Evolutionary conservation across 106 monocot species (phyloP).

Genomic region (Phalaenopsis aphrodite): DNA sequence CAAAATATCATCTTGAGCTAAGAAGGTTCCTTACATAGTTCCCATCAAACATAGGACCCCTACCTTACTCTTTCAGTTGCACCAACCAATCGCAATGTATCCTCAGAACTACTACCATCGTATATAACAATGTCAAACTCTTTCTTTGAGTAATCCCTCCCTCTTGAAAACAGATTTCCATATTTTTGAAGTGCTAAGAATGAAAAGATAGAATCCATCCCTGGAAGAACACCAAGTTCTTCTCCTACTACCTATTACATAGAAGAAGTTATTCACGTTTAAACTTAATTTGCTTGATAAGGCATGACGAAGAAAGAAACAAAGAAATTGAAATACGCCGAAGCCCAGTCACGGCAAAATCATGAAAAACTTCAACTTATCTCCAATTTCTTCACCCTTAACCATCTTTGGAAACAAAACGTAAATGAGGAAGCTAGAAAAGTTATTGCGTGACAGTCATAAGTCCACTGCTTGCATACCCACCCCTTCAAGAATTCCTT

Average conservation of each 20-base stretch:
- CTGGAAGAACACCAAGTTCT: slow-evolving; percentile 88
- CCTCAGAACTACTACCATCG: slow-evolving; percentile 81
- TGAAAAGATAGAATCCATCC: slow-evolving; percentile 88
- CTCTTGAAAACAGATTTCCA: slow-evolving; percentile 47
- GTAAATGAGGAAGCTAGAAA: neutral
- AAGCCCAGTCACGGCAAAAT: neutral
- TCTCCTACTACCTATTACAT: slow-evolving; percentile 80
- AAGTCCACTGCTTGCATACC: slow-evolving; percentile 21
- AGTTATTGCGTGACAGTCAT: neutral
- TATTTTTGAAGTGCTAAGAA: slow-evolving; percentile 63
- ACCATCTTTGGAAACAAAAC: neutral
- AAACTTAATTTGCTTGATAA: neutral
- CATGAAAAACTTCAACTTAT: neutral
- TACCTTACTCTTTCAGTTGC: slow-evolving; percentile 81
- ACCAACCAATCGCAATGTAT: slow-evolving; percentile 71
- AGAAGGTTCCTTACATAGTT: neutral
- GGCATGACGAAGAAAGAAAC: too few species aligned
- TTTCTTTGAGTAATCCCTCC: slow-evolving; percentile 16
- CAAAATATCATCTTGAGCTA: neutral
- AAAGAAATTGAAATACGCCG: neutral
- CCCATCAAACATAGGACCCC: neutral
- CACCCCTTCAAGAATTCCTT: slow-evolving; percentile 90
- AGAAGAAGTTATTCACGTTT: neutral
- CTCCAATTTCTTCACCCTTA: neutral
- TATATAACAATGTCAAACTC: slow-evolving; percentile 71